phyloP scores from a whole-genome alignment of 2,329 filamentous ascomycete species.

The Aspergillus sp. region DNA sequence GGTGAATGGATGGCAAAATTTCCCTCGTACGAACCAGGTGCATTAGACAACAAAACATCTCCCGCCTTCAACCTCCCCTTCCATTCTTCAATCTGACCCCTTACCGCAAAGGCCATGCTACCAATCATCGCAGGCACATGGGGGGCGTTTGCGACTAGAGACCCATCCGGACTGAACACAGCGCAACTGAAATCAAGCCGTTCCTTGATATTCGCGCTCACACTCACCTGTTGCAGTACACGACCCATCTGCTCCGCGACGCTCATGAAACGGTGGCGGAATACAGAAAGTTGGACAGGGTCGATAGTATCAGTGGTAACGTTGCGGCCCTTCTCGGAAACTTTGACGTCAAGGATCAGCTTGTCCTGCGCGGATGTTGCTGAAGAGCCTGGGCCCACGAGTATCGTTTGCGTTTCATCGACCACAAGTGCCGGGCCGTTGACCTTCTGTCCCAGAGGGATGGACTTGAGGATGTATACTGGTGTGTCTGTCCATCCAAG shows the following conservation, averaged over 20 bases:
- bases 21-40: slow-evolving; percentile 62
- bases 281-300: slow-evolving; percentile 75
- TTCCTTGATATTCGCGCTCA: slow-evolving; percentile 80
- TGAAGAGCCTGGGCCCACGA: slow-evolving; percentile 42
- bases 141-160: slow-evolving; percentile 64
- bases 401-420: slow-evolving; percentile 51
- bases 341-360: slow-evolving; percentile 41
- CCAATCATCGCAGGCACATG: slow-evolving; percentile 79
- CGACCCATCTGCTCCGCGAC: slow-evolving; percentile 85
- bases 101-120: slow-evolving; percentile 76
- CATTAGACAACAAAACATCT: slow-evolving; percentile 67
- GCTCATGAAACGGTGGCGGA: slow-evolving; percentile 80
- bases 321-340: neutral
- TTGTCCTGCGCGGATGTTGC: slow-evolving; percentile 41
- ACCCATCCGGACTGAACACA: slow-evolving; percentile 65
- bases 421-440: slow-evolving; percentile 31
- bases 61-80: slow-evolving; percentile 71
- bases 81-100: slow-evolving; percentile 70
- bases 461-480: neutral
- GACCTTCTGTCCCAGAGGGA: neutral
- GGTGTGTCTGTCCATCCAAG: neutral
- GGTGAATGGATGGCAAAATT: neutral
- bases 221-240: slow-evolving; percentile 73
- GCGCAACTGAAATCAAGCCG: slow-evolving; percentile 80
- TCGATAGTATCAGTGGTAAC: slow-evolving; percentile 50